These are phyloP conservation scores for Malus fusca DNA, from an alignment of 306 rosid genomes.

Conservation along the genomic window DNA sequence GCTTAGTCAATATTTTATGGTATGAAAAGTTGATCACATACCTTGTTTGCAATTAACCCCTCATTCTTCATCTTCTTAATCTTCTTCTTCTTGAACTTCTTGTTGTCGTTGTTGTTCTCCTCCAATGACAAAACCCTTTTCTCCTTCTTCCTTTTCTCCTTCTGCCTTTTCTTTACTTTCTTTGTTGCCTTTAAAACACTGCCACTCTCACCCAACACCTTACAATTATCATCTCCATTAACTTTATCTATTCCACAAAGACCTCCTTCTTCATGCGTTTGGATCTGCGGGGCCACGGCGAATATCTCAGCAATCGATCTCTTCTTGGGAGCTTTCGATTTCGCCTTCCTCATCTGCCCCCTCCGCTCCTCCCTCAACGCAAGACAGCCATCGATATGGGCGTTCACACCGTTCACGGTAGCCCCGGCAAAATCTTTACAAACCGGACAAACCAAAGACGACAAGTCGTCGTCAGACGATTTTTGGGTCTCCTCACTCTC, in stretches of 20 bases:
- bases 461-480: not conserved
- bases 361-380: slow-evolving; percentile 36
- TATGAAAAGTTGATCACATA: slow-evolving; percentile 25
- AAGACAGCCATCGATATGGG: slow-evolving; percentile 57
- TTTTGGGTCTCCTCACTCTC: slow-evolving; percentile 21
- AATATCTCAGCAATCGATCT: slow-evolving; percentile 86
- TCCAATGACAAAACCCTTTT: slow-evolving; percentile 25
- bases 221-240: slow-evolving; percentile 3
- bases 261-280: slow-evolving; percentile 13
- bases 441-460: slow-evolving; percentile 63
- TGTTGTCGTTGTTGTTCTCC: slow-evolving; percentile 10
- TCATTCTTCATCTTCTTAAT: slow-evolving; percentile 4
- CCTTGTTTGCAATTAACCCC: slow-evolving; percentile 46
- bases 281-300: slow-evolving; percentile 70
- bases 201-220: slow-evolving; percentile 12
- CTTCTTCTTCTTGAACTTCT: slow-evolving; percentile 32
- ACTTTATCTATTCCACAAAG: not conserved
- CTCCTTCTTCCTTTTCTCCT: slow-evolving; percentile 34
- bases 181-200: slow-evolving; percentile 23
- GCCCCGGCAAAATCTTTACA: slow-evolving; percentile 51
- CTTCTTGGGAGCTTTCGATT: slow-evolving; percentile 61
- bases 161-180: slow-evolving; percentile 33
- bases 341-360: slow-evolving; percentile 33
- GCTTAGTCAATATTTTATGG: slow-evolving; percentile 18
- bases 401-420: slow-evolving; percentile 54